Conservation (phyloP, 2,329 filamentous ascomycete genomes). For the Colletotrichum musae region DNA sequence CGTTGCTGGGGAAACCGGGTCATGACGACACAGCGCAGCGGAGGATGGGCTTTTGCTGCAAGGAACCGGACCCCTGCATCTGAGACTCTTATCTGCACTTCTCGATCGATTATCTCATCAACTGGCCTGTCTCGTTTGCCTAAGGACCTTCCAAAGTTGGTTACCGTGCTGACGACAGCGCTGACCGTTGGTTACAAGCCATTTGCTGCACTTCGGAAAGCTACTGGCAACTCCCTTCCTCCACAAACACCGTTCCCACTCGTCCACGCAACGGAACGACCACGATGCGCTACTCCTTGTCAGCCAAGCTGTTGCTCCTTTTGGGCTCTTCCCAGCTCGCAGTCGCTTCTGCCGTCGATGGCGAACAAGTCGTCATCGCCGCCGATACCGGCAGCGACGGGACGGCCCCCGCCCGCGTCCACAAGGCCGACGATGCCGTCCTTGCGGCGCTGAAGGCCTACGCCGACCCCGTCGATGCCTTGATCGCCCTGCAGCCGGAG, state of each 20-base stretch:
- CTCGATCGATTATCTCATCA: slow-evolving; percentile 11
- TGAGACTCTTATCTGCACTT: slow-evolving; percentile 7
- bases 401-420: background rate
- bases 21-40: no score
- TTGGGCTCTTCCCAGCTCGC: slow-evolving; percentile 36
- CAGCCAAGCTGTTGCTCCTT: slow-evolving; percentile 31
- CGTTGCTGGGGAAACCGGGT: slow-evolving; percentile 11
- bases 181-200: background rate
- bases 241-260: background rate
- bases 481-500: slow-evolving; percentile 47
- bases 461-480: slow-evolving; percentile 49
- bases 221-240: background rate
- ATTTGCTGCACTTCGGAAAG: background rate
- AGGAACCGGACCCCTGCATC: slow-evolving; percentile 15
- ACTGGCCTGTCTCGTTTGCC: background rate
- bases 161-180: background rate
- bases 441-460: slow-evolving; percentile 45
- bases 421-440: slow-evolving; percentile 44
- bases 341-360: background rate
- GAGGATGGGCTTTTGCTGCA: no score
- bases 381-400: background rate
- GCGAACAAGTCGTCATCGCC: slow-evolving; percentile 28
- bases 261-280: background rate
- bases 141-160: slow-evolving; percentile 10
- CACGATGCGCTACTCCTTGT: slow-evolving; percentile 31